Conservation (phyloP, 176 grass and related monocot genomes). For the Zoysia japonica region DNA sequence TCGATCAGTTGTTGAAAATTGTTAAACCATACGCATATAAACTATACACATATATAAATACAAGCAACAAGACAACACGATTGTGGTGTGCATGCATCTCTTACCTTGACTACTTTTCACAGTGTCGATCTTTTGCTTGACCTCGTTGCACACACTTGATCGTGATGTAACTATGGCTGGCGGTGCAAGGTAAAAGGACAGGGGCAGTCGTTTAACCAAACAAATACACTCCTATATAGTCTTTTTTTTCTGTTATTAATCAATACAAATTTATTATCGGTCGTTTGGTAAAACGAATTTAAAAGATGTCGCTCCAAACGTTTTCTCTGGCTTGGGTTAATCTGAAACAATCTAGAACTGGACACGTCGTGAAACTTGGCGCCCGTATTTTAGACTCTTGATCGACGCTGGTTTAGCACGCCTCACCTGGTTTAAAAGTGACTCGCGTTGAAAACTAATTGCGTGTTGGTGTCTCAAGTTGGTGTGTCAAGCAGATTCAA, state of each 20-base stretch:
- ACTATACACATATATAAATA: background rate
- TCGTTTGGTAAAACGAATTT: too few relatives aligned
- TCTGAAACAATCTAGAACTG: constrained; percentile 2
- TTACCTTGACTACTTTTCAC: constrained; percentile 37
- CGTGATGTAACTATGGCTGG: constrained; percentile 31
- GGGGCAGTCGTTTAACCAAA: background rate
- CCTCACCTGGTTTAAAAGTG: constrained; percentile 30
- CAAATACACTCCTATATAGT: background rate
- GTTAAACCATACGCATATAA: background rate
- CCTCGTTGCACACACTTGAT: constrained; percentile 36
- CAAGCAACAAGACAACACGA: constrained; percentile 16
- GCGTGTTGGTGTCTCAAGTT: background rate
- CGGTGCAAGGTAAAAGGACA: constrained; percentile 24
- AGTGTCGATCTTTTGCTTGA: constrained; percentile 35
- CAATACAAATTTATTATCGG: too few relatives aligned
- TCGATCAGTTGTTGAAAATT: constrained; percentile 33
- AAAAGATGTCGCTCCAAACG: too few relatives aligned
- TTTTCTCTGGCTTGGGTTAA: background rate
- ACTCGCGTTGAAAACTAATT: constrained; percentile 18
- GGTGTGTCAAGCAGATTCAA: too few relatives aligned
- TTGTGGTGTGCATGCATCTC: constrained; percentile 28
- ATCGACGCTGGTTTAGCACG: constrained; percentile 27
- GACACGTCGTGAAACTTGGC: constrained; percentile 38
- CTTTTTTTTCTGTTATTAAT: background rate
- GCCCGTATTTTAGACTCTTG: constrained; percentile 18